A percentile compares a stretch with the other conserved stretches of the same genome.
These are phyloP conservation scores for Nannochloropsis gaditana DNA, from an alignment of 108 stramenopile genomes.

Conservation along the genomic window DNA sequence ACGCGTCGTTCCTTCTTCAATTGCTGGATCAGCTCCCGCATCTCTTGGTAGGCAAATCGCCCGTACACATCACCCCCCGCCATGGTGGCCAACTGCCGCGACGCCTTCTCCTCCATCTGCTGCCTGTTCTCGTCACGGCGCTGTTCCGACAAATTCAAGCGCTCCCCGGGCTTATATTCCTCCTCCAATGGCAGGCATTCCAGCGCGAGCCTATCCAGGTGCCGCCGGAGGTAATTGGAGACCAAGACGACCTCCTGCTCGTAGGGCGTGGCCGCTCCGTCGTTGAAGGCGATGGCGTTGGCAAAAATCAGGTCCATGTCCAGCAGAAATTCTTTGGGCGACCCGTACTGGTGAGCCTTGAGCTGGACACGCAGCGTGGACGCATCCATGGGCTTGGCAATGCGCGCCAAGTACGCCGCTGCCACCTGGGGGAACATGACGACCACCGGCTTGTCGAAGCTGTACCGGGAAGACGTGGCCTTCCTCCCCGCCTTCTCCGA, in stretches of 20 bases:
- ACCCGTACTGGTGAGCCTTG: neutral
- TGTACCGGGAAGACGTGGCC: neutral
- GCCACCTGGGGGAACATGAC: neutral
- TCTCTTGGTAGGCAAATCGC: neutral
- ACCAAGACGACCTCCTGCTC: neutral
- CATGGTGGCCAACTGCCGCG: neutral
- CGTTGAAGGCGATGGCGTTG: neutral
- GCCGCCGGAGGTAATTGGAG: neutral
- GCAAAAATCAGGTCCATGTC: conserved; percentile 13
- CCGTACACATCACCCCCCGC: neutral
- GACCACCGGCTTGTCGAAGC: neutral
- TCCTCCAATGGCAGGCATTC: neutral
- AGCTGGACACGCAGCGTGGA: neutral
- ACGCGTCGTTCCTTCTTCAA: conserved; percentile 2
- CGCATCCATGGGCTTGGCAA: neutral
- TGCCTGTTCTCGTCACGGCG: neutral
- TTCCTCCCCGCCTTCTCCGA: neutral
- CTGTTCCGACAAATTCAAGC: neutral
- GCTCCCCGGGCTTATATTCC: neutral
- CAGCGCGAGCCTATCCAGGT: neutral
- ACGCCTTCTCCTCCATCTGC: neutral
- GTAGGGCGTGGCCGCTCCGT: neutral
- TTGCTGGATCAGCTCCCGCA: neutral
- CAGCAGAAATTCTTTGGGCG: neutral
- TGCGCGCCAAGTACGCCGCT: neutral